Percentiles rank a stretch among this genome's conserved stretches.
Evolutionary conservation across 768 basidiomycete genomes (phyloP).

Genomic region (Suillus spraguei): DNA sequence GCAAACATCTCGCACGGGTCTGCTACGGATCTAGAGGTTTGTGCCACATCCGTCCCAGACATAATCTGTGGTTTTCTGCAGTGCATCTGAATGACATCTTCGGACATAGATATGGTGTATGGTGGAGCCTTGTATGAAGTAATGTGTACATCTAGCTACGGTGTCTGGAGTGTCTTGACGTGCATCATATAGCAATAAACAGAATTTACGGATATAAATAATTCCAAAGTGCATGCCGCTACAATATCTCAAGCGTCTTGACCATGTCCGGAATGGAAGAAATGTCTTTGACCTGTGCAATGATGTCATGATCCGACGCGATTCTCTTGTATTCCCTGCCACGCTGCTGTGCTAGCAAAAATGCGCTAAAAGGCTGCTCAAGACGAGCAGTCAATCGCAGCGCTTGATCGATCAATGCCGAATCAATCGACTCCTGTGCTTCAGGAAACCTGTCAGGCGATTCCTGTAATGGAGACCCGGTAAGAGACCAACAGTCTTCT

Average conservation of each 20-base stretch:
- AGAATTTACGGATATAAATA: too few species aligned
- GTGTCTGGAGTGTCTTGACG: too few species aligned
- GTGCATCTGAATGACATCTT: too few species aligned
- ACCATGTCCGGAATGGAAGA: neutral
- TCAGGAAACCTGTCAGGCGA: neutral
- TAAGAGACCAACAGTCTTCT: neutral
- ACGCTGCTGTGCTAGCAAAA: neutral
- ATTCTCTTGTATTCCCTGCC: neutral
- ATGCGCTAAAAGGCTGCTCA: neutral
- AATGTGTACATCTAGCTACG: too few species aligned
- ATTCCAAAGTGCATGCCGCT: neutral
- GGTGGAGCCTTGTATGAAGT: too few species aligned
- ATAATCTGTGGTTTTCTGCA: neutral
- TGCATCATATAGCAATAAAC: too few species aligned
- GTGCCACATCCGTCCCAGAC: neutral
- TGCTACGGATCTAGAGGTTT: neutral
- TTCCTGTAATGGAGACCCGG: neutral
- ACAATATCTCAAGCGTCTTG: neutral
- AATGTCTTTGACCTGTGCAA: neutral
- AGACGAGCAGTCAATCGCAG: neutral
- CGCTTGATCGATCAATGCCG: neutral
- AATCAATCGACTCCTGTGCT: neutral
- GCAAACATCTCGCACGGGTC: neutral
- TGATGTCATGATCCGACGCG: neutral
- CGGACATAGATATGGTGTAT: too few species aligned